Evolutionary conservation across 345 rosid species (phyloP), one percentile per base, ranked within the genome.

Genomic region (Balakata baccata): DNA sequence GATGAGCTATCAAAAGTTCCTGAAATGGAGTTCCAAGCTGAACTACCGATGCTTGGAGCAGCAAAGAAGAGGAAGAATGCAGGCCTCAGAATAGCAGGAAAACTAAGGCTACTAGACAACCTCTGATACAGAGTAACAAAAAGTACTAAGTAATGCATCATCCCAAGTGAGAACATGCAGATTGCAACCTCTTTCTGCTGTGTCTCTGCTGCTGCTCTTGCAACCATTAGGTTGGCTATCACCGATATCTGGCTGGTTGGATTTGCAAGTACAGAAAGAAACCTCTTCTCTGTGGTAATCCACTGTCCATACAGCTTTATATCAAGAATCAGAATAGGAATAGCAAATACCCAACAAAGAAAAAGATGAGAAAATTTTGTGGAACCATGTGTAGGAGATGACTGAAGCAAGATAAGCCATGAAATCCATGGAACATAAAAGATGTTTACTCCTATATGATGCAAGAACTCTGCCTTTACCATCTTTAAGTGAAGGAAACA

Each of bases 271-370:
- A 77, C 63, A 0, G 88, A 89, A 12, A 89, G 60, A 57, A 89
- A 86, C 73, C 81, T 77, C 80, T 83, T 89, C 80, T 87, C 85
- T 1, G 90, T 87, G 6, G 94, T 87, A 77, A 90, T 83, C 94
- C 98, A 89, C 76, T 87, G 96, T 18, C 97, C 96, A 23, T 90
- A 90, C 56, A 92, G 84, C 67, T 90, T 90, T 14, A 86, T 51
- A 72, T 90, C 90, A 4, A 92, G 89, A 6, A 84, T 63, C 74
- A 81, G 66, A 58, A 92, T 69, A 0, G 96, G 96, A 64, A 76
- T 4, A 8, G 77, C 77, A 68, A 87, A 85, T 46, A 82, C 52
- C 74, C 83, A 78, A 69, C 85, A 88, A 67, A 86, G 86, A 60
- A 62, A 57, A 5, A 50, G 64, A 41, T 78, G 77, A 8, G 46